These are phyloP conservation scores for Bonia amplexicaulis DNA, from an alignment of 176 grass and related monocot species.

Conservation along the genomic window DNA sequence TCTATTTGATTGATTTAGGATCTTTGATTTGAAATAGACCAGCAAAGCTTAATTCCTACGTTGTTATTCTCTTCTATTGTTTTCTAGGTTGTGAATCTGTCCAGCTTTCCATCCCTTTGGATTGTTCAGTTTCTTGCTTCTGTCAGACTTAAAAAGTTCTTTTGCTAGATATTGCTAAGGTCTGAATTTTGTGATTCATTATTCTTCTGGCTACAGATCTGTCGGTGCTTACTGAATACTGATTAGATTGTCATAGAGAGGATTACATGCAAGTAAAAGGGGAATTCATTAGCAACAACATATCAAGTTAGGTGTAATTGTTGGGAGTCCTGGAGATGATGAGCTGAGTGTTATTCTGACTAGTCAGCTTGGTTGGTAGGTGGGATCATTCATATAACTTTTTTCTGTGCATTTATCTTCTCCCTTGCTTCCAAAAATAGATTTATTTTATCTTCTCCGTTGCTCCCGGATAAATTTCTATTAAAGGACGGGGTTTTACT, in stretches of 20 bases:
- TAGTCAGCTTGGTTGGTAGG: background rate
- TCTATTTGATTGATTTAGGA: background rate
- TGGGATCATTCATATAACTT: background rate
- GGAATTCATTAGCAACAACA: background rate
- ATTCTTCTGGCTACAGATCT: constrained; percentile 1
- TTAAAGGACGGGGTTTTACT: background rate
- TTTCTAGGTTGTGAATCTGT: background rate
- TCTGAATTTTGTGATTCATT: constrained; percentile 3
- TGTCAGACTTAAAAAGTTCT: background rate
- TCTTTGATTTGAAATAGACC: background rate
- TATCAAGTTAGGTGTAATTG: background rate
- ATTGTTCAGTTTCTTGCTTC: background rate
- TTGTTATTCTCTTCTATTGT: background rate
- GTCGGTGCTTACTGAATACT: background rate
- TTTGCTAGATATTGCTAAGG: background rate
- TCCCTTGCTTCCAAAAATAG: background rate
- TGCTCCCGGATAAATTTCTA: background rate
- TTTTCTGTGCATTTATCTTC: background rate
- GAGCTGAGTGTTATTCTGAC: background rate
- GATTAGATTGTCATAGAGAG: background rate
- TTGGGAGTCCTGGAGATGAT: background rate
- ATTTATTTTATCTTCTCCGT: background rate
- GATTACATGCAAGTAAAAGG: background rate
- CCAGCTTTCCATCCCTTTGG: background rate
- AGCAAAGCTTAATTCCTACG: background rate